Percentiles rank a stretch among this genome's conserved stretches.
phyloP scores from a whole-genome alignment of 2,329 filamentous ascomycete species.

The Fusarium beomiforme region DNA sequence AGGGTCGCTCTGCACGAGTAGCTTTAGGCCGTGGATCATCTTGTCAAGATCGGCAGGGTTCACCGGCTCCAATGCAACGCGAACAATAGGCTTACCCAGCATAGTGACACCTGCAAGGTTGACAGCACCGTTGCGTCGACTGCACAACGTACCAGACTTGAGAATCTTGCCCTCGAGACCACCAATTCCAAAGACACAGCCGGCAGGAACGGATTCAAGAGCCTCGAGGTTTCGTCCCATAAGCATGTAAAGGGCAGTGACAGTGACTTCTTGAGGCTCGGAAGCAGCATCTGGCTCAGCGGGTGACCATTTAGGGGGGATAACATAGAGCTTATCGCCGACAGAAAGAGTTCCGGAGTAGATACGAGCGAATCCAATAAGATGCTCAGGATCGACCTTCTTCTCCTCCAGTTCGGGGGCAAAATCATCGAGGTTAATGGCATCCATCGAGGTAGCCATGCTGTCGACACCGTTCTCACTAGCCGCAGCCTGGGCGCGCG shows the following conservation, averaged over 20 bases:
- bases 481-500: constrained; percentile 74
- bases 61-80: constrained; percentile 92
- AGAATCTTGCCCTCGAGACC: constrained; percentile 93
- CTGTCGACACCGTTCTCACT: constrained; percentile 62
- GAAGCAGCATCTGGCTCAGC: constrained; percentile 76
- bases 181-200: constrained; percentile 93
- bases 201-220: constrained; percentile 85
- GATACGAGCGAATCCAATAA: constrained; percentile 93
- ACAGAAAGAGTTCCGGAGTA: constrained; percentile 92
- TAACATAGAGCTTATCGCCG: constrained; percentile 89
- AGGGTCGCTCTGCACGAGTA: constrained; percentile 94
- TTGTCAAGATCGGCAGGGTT: constrained; percentile 92
- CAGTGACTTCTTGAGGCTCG: constrained; percentile 81
- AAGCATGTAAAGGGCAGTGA: constrained; percentile 90
- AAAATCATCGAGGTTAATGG: constrained; percentile 66
- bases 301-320: constrained; percentile 93
- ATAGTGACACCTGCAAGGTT: constrained; percentile 89
- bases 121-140: constrained; percentile 83
- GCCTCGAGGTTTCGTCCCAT: constrained; percentile 93
- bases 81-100: constrained; percentile 88
- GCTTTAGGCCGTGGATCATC: constrained; percentile 87
- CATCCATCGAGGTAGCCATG: constrained; percentile 69
- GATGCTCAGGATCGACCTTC: constrained; percentile 79
- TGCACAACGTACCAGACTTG: constrained; percentile 94
- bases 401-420: constrained; percentile 61